Evolutionary conservation across 1,139 yeast genomes (phyloP), one percentile per base, ranked within the genome.

Genomic region (Yamadazyma dushanensis): DNA sequence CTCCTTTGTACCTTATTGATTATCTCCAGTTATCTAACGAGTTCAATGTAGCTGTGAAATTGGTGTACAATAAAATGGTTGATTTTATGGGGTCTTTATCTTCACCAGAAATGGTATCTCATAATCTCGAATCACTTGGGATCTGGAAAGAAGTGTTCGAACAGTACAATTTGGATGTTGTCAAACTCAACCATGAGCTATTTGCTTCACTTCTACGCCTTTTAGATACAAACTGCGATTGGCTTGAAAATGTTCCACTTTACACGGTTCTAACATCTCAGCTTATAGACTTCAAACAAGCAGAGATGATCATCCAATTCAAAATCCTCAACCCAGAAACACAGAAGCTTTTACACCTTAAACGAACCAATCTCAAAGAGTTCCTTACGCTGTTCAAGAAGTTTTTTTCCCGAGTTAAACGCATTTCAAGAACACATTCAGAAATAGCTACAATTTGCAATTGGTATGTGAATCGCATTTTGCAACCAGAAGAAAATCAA

Each of bases 241-340:
- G n/a, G n/a, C n/a, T n/a, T n/a, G n/a, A n/a, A n/a, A n/a, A n/a
- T n/a, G n/a, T n/a, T n/a, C n/a, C n/a, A n/a, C 16, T 24, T 5
- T 31, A 31, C 11, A 3, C 13, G 5, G 26, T 24, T 6, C 16
- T 31, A 17, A 24, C 23, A 8, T 15, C 17, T 14, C 8, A 20
- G 4, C 10, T 30, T 16, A 8, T 31, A 5, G 19, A 16, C 9
- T 13, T 24, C n/a, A 11, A 23, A 4, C 45, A 45, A 24, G 28
- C 29, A 20, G 47, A 46, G 11, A 4, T 41, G 16, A 21, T 43
- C 3, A 24, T 61, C n/a, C 68, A 65, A 38, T 63, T 63, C 35
- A 48, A 44, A 11, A 19, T 63, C 8, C 61, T 66, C 39, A 67
- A 66, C 41, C 63, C 61, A 1, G 22, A 41, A 16, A 32, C 39